Evolutionary conservation across 257 asterid species (phyloP).

Genomic region (Salvia hispanica): DNA sequence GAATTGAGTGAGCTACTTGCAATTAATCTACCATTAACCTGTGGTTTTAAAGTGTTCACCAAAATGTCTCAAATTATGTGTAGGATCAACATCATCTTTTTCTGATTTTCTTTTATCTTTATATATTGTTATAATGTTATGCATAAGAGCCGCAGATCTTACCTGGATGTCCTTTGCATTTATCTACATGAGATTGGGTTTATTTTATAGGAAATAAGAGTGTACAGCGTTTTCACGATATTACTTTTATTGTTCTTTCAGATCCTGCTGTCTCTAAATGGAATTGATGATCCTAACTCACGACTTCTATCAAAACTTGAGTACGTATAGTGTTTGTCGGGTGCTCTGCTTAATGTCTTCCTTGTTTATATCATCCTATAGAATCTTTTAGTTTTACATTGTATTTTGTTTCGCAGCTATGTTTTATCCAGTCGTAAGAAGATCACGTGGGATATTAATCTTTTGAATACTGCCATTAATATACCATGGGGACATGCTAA

Average conservation of each 20-base stretch:
- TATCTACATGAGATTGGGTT: not conserved
- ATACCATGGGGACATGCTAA: constrained; percentile 54
- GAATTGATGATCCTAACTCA: constrained; percentile 57
- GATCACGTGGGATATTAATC: constrained; percentile 66
- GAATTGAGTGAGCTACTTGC: not conserved
- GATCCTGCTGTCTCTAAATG: constrained; percentile 75
- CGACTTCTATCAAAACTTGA: constrained; percentile 72
- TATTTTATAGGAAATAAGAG: not conserved
- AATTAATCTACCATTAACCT: constrained; percentile 9
- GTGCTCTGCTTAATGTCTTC: constrained; percentile 28
- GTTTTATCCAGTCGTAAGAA: constrained; percentile 68
- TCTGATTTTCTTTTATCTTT: constrained; percentile 20
- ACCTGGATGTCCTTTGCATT: not conserved
- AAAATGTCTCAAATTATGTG: not conserved
- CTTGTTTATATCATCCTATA: not conserved
- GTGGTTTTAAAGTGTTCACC: constrained; percentile 14
- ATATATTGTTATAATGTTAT: constrained; percentile 4
- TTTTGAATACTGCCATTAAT: constrained; percentile 44
- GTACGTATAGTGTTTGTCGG: constrained; percentile 50
- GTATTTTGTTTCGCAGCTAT: constrained; percentile 53
- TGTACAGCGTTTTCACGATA: constrained; percentile 15
- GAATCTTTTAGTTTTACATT: constrained; percentile 11
- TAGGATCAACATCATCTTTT: constrained; percentile 16
- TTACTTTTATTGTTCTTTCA: constrained; percentile 41
- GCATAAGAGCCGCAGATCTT: not conserved